Evolutionary conservation across 2,329 filamentous ascomycete species (phyloP).

Genomic region (Aquanectria penicillioides): DNA sequence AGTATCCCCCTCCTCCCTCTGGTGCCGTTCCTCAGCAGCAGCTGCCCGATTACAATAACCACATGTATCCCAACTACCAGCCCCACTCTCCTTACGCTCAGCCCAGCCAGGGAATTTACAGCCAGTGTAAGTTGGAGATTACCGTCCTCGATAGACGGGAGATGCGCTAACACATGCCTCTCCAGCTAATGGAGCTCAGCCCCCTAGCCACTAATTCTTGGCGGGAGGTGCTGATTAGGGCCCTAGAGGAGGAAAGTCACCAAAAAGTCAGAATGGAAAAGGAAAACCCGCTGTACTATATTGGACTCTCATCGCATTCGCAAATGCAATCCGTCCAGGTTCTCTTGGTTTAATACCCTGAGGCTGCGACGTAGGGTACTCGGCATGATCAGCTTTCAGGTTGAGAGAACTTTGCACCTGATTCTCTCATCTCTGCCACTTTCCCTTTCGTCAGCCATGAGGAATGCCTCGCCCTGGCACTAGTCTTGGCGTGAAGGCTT

Average conservation of each 20-base stretch:
- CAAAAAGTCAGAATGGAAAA: constrained; percentile 42
- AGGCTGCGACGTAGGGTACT: constrained; percentile 1
- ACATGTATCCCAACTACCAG: constrained; percentile 67
- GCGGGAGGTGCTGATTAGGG: constrained; percentile 27
- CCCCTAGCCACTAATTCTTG: constrained; percentile 45
- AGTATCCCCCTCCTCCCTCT: constrained; percentile 73
- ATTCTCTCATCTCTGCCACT: background rate
- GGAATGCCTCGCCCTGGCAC: constrained; percentile 10
- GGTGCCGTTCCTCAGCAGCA: constrained; percentile 61
- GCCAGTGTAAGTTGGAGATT: constrained; percentile 59
- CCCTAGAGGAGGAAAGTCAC: constrained; percentile 42
- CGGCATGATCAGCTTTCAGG: background rate
- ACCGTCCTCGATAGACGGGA: background rate
- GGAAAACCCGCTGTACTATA: constrained; percentile 43
- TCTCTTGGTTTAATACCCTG: constrained; percentile 12
- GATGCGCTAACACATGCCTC: no score
- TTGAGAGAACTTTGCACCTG: background rate
- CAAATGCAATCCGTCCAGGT: constrained; percentile 6
- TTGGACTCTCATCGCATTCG: constrained; percentile 27
- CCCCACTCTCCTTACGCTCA: constrained; percentile 68
- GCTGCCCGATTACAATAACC: constrained; percentile 65
- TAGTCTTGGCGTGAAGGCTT: constrained; percentile 19
- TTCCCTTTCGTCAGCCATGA: constrained; percentile 6
- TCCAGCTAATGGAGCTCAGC: constrained; percentile 46
- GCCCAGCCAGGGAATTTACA: constrained; percentile 68